phyloP scores from a whole-genome alignment of 352 stramenopile species.

The Bremia lactucae region DNA sequence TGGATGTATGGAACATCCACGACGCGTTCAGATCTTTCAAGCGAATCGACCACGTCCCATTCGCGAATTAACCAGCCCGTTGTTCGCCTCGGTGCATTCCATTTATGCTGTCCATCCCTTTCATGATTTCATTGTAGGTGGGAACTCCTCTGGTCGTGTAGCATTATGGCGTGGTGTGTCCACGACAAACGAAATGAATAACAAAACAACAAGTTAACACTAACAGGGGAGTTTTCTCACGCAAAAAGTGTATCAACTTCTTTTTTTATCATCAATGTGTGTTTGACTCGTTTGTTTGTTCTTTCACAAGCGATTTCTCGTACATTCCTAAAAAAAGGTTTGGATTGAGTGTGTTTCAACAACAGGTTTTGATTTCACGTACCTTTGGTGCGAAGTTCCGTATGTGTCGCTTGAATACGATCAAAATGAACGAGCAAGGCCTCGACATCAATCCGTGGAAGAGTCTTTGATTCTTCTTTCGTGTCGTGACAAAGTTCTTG shows the following conservation, averaged over 20 bases:
- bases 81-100: slow-evolving; percentile 75
- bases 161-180: slow-evolving; percentile 42
- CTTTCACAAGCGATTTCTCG: slow-evolving; percentile 57
- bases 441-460: slow-evolving; percentile 36
- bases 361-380: not conserved
- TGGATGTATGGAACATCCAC: slow-evolving; percentile 72
- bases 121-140: slow-evolving; percentile 52
- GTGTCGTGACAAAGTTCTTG: too few species aligned
- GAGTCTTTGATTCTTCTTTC: slow-evolving; percentile 7
- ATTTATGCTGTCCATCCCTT: slow-evolving; percentile 82
- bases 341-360: too few species aligned
- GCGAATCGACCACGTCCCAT: slow-evolving; percentile 53
- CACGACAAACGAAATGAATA: slow-evolving; percentile 4
- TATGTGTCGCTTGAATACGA: slow-evolving; percentile 60
- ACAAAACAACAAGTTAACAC: not conserved
- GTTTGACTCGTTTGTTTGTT: too few species aligned
- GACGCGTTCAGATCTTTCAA: slow-evolving; percentile 75
- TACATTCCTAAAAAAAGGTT: slow-evolving; percentile 36
- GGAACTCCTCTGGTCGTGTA: slow-evolving; percentile 67
- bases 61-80: slow-evolving; percentile 53
- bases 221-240: slow-evolving; percentile 6
- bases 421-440: slow-evolving; percentile 67
- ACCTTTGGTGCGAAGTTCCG: slow-evolving; percentile 63
- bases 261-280: not conserved
- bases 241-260: slow-evolving; percentile 2